These are phyloP conservation scores for Lactifluus volemus DNA, from an alignment of 768 basidiomycete species.

Conservation along the genomic window DNA sequence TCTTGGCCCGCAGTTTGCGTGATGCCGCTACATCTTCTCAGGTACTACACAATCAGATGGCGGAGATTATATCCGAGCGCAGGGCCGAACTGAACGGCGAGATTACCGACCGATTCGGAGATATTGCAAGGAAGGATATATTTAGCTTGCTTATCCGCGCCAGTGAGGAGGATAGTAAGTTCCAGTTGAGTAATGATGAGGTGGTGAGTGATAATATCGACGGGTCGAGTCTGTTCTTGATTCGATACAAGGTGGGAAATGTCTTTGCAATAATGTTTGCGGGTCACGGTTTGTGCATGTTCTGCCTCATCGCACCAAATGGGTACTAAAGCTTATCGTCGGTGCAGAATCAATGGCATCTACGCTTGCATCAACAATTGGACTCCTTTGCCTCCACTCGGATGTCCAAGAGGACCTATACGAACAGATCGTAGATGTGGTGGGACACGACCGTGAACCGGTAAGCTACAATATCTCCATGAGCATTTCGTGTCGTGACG, in stretches of 20 bases:
- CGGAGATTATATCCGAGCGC: slow-evolving; percentile 10
- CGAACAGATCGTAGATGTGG: slow-evolving; percentile 25
- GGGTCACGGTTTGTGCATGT: slow-evolving; percentile 15
- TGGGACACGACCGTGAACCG: slow-evolving; percentile 16
- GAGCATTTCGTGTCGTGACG: background rate
- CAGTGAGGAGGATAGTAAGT: slow-evolving; percentile 9
- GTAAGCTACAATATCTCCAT: background rate
- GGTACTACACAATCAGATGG: background rate
- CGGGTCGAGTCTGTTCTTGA: background rate
- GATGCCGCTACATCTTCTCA: background rate
- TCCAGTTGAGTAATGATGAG: slow-evolving; percentile 7
- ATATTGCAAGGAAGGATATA: slow-evolving; percentile 5
- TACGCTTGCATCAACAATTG: slow-evolving; percentile 28
- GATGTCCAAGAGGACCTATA: slow-evolving; percentile 28
- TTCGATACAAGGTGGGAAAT: slow-evolving; percentile 13
- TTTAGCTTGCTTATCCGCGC: slow-evolving; percentile 19
- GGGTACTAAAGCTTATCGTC: no score
- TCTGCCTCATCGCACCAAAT: background rate
- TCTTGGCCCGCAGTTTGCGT: background rate
- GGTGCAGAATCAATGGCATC: slow-evolving; percentile 29
- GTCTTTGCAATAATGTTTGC: slow-evolving; percentile 20
- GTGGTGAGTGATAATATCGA: slow-evolving; percentile 6
- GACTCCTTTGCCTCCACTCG: slow-evolving; percentile 25
- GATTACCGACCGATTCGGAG: background rate
- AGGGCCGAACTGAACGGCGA: slow-evolving; percentile 4